Percentiles rank a stretch among this genome's conserved stretches.
phyloP scores from a whole-genome alignment of 768 basidiomycete genomes.

The Collybia sp. region DNA sequence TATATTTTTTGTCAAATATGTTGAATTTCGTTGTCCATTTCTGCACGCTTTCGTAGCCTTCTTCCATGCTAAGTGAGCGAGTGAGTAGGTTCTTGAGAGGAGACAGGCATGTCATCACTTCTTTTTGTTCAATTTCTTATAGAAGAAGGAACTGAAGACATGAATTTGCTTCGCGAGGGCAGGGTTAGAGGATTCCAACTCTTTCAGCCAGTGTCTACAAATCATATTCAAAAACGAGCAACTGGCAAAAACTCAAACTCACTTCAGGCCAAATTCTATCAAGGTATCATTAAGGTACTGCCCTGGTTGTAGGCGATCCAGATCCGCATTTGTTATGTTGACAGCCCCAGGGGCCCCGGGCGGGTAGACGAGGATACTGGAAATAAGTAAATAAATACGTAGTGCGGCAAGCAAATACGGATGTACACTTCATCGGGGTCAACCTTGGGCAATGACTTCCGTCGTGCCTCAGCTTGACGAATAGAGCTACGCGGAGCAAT shows the following conservation, averaged over 20 bases:
- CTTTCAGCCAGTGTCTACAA: conserved; percentile 64
- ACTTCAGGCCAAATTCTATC: conserved; percentile 96
- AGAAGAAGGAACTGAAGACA: conserved; percentile 97
- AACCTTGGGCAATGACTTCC: conserved; percentile 14
- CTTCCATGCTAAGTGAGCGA: conserved; percentile 31
- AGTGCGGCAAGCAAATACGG: neutral
- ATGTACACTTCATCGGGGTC: conserved; percentile 68
- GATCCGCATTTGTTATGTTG: conserved; percentile 77
- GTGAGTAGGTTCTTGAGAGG: neutral
- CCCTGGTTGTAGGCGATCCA: conserved; percentile 64
- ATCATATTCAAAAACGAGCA: conserved; percentile 1
- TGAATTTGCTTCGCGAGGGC: conserved; percentile 71
- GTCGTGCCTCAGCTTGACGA: conserved; percentile 24
- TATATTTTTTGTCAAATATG: conserved; percentile 86
- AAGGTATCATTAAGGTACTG: conserved; percentile 96
- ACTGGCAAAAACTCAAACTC: conserved; percentile 18
- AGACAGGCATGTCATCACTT: conserved; percentile 32
- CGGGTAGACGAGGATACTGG: conserved; percentile 76
- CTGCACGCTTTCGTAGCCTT: conserved; percentile 78
- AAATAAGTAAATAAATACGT: conserved; percentile 1
- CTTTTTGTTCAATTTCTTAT: conserved; percentile 83
- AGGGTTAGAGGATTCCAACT: conserved; percentile 49
- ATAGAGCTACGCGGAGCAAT: conserved; percentile 25
- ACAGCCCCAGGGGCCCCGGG: conserved; percentile 67
- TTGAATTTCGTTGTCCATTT: conserved; percentile 94